Evolutionary conservation across 768 basidiomycete species (phyloP).

Genomic region (Naematelia encephala): DNA sequence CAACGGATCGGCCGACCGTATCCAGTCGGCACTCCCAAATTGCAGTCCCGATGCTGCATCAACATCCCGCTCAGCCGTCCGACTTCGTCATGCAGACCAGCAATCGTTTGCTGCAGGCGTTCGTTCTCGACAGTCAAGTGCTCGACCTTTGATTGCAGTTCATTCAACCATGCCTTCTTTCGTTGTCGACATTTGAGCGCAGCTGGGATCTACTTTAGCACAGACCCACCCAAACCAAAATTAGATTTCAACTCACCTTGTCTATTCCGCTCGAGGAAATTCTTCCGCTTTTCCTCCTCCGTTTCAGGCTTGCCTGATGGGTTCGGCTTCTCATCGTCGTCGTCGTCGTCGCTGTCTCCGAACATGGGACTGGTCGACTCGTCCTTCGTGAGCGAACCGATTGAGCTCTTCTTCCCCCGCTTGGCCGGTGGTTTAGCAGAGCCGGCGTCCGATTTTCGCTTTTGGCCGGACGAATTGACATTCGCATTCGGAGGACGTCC

Average conservation of each 20-base stretch:
- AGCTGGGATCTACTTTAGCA: conserved; percentile 59
- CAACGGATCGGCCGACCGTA: conserved; percentile 35
- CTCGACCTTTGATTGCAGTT: conserved; percentile 91
- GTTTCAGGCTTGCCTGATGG: conserved; percentile 77
- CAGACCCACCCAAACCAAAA: too few species aligned
- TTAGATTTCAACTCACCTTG: conserved; percentile 82
- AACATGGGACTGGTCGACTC: conserved; percentile 22
- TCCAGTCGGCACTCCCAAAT: conserved; percentile 29
- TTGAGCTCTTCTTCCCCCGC: conserved; percentile 33
- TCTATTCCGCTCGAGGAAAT: conserved; percentile 94
- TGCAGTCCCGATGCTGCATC: conserved; percentile 54
- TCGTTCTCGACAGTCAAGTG: conserved; percentile 91
- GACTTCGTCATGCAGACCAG: conserved; percentile 86
- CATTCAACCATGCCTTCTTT: conserved; percentile 95
- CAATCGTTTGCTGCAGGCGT: conserved; percentile 78
- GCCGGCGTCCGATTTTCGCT: conserved; percentile 39
- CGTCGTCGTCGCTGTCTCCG: conserved; percentile 46
- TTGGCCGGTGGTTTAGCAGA: conserved; percentile 19
- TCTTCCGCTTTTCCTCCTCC: conserved; percentile 94
- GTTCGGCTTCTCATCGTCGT: conserved; percentile 32
- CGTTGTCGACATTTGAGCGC: conserved; percentile 98
- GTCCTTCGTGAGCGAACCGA: conserved; percentile 9
- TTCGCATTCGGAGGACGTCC: not conserved
- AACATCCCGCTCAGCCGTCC: conserved; percentile 61
- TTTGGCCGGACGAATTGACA: conserved; percentile 21